A percentile compares a stretch with the other conserved stretches of the same genome.
Conservation (phyloP, 768 basidiomycete species). For the Tylopilus rubrobrunneus region DNA sequence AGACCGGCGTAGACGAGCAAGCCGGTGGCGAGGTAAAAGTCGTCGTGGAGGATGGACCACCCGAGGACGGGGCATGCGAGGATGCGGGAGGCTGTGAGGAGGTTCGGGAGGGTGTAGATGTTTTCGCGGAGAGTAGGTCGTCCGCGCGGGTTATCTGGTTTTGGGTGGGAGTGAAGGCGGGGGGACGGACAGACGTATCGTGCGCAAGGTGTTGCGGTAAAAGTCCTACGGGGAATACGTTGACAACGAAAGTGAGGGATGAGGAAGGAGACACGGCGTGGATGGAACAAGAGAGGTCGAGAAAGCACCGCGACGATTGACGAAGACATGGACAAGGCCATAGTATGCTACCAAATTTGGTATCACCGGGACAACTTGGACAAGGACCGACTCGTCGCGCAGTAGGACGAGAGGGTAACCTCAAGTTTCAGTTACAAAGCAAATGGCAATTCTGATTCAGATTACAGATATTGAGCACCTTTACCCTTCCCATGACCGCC, state of each 20-base stretch:
- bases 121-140: conserved; percentile 62
- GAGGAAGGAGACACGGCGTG: background rate
- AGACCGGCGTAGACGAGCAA: conserved; percentile 89
- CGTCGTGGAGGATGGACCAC: conserved; percentile 78
- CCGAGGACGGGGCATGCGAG: conserved; percentile 88
- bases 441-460: no score
- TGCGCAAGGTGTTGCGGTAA: conserved; percentile 10
- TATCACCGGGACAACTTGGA: no score
- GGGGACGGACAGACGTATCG: conserved; percentile 14
- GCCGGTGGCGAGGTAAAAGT: conserved; percentile 77
- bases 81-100: conserved; percentile 85
- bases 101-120: conserved; percentile 92
- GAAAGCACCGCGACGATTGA: conserved; percentile 3
- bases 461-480: no score
- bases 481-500: no score
- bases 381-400: no score
- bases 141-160: conserved; percentile 6
- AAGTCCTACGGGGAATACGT: conserved; percentile 4
- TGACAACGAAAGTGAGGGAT: background rate
- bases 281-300: background rate
- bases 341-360: no score
- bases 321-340: background rate
- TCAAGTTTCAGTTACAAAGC: no score
- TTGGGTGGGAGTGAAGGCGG: background rate
- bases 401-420: no score